Evolutionary conservation across 2,329 filamentous ascomycete species (phyloP).

Genomic region (Alternaria sp.): DNA sequence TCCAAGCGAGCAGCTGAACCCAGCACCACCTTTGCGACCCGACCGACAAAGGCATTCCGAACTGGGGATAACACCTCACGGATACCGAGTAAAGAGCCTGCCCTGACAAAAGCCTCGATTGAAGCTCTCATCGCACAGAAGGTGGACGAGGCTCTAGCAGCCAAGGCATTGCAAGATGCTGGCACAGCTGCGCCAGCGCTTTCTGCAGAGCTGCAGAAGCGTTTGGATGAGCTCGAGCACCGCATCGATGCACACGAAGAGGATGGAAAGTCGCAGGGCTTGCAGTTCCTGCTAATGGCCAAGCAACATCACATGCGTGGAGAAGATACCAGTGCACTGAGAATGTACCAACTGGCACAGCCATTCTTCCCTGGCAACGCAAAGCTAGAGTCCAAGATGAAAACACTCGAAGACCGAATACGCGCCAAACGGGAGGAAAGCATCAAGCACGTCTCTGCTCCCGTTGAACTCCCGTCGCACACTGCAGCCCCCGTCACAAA

Average conservation of each 20-base stretch:
- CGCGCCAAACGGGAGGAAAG: slow-evolving; percentile 50
- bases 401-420: slow-evolving; percentile 62
- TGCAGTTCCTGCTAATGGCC: slow-evolving; percentile 88
- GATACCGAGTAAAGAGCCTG: slow-evolving; percentile 38
- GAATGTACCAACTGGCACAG: slow-evolving; percentile 85
- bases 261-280: slow-evolving; percentile 79
- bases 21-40: slow-evolving; percentile 44
- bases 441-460: slow-evolving; percentile 25
- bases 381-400: slow-evolving; percentile 71
- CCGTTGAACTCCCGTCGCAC: slow-evolving; percentile 27
- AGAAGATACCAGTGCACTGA: slow-evolving; percentile 79
- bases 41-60: slow-evolving; percentile 53
- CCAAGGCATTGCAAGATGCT: slow-evolving; percentile 69
- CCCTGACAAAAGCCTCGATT: slow-evolving; percentile 71
- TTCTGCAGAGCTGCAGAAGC: slow-evolving; percentile 79
- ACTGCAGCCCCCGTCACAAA: slow-evolving; percentile 29
- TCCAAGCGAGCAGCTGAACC: slow-evolving; percentile 57
- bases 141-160: slow-evolving; percentile 86
- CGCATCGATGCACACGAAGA: slow-evolving; percentile 78
- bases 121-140: slow-evolving; percentile 93
- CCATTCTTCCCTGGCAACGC: slow-evolving; percentile 87
- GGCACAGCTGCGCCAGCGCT: slow-evolving; percentile 61
- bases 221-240: slow-evolving; percentile 84
- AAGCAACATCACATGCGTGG: slow-evolving; percentile 88
- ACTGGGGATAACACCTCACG: slow-evolving; percentile 47